phyloP scores from a whole-genome alignment of 225 moss, liverwort and hornwort species.

The Physcomitrellopsis africana region DNA sequence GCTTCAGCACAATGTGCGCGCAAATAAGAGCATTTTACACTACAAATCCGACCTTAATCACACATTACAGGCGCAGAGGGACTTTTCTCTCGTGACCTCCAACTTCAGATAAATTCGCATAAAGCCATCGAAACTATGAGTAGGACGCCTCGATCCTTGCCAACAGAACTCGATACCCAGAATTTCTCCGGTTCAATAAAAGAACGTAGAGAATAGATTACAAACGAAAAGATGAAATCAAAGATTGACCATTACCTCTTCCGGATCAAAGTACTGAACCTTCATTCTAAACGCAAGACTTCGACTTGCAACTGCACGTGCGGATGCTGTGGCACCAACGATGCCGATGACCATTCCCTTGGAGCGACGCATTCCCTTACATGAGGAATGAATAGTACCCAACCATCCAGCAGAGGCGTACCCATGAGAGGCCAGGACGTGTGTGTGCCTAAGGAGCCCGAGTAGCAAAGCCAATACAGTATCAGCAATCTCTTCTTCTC shows the following conservation, averaged over 20 bases:
- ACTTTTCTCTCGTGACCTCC: not conserved
- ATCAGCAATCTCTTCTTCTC: slow-evolving; percentile 93
- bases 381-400: slow-evolving; percentile 84
- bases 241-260: slow-evolving; percentile 56
- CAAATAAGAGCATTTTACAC: not conserved
- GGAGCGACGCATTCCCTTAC: slow-evolving; percentile 91
- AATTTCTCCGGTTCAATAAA: not conserved
- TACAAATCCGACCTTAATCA: not conserved
- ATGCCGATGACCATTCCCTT: slow-evolving; percentile 93
- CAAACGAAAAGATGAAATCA: not conserved
- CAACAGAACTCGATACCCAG: not conserved
- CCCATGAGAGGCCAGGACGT: slow-evolving; percentile 84
- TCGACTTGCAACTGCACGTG: slow-evolving; percentile 73
- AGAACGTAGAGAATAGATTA: not conserved
- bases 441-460: slow-evolving; percentile 83
- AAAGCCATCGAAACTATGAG: not conserved
- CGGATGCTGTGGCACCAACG: slow-evolving; percentile 81
- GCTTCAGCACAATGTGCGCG: too few species aligned
- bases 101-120: not conserved
- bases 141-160: not conserved
- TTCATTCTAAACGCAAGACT: slow-evolving; percentile 93
- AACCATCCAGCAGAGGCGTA: slow-evolving; percentile 90
- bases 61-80: too few species aligned
- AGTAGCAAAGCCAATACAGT: slow-evolving; percentile 91
- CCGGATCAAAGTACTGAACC: slow-evolving; percentile 79